Evolutionary conservation across 2,329 filamentous ascomycete genomes (phyloP), one percentile per base, ranked within the genome.

Genomic region (Trichoderma afroharzianum): DNA sequence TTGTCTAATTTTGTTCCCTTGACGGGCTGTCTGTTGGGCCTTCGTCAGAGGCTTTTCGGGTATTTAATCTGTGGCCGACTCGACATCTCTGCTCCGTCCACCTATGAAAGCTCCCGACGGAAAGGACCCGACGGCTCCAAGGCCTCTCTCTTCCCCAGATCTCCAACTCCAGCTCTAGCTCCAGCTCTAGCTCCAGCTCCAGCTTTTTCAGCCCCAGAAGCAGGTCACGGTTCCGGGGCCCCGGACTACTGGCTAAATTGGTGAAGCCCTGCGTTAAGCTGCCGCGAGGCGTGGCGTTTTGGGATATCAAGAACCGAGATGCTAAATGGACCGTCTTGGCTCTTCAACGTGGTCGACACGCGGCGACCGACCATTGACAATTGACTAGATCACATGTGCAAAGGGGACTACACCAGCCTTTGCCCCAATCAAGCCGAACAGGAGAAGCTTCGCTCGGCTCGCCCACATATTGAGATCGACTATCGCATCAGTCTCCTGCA

Each of bases 201-300:
- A 67, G 63, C 50, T 24, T 21, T 50, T 43, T 43, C 68, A 70
- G 39, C 68, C 68, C 55, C 68, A 63, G 24, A 32, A 55, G 33
- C 21, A 53, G 11, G 39, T 57, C 43, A 21, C 63, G 32, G 7
- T 30, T 67, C 55, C 36, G 47, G 57, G 43, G 58, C 68, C 55
- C 55, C 53, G 36, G 55, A 61, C 15, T 26, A 21, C 36, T 61
- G 55, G 66, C 55, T 61, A 58, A 61, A 24, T 61, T 61, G 21
- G 66, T 18, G 30, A 36, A 28, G 63, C 30, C 24, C 39, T 67
- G 26, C 14, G n/a, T 32, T 24, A 33, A 58, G 39, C 55, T 28
- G 33, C 21, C 36, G 50, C 33, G 15, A 58, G 32, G 12, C 33
- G 63, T 58, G 47, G 63, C 50, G 32, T 43, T 33, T 30, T 43